Percentiles rank a stretch among this genome's conserved stretches.
These are phyloP conservation scores for Glycine tomentella DNA, from an alignment of 306 rosid genomes.

Conservation along the genomic window DNA sequence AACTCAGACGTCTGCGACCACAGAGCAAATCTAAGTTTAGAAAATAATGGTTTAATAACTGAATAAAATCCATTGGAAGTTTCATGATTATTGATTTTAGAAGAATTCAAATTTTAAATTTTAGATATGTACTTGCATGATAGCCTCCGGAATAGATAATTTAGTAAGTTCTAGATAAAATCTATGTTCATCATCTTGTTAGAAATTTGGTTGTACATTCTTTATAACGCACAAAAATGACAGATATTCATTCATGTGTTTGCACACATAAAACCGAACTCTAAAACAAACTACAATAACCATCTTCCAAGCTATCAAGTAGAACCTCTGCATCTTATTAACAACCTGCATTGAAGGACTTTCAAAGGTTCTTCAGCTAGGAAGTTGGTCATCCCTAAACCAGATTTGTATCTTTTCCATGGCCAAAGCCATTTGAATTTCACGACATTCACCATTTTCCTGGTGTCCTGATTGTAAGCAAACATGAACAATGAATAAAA, in stretches of 20 bases:
- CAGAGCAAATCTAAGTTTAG: not conserved
- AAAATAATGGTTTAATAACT: not conserved
- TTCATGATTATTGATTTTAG: not conserved
- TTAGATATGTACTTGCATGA: not conserved
- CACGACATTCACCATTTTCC: not conserved
- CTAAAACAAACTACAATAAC: too few relatives aligned
- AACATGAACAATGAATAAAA: not conserved
- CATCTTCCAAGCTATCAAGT: not conserved
- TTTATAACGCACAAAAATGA: not conserved
- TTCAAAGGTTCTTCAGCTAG: not conserved
- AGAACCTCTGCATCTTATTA: not conserved
- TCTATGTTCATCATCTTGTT: not conserved
- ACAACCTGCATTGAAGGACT: too few relatives aligned
- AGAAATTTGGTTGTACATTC: not conserved
- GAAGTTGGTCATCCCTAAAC: not conserved
- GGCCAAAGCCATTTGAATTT: not conserved
- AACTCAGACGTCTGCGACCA: not conserved
- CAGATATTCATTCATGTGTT: not conserved
- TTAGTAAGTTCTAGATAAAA: not conserved
- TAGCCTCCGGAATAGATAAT: not conserved
- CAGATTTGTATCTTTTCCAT: not conserved
- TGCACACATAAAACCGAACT: not conserved
- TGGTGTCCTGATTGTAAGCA: not conserved
- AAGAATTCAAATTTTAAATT: not conserved
- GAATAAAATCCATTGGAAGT: not conserved